These are phyloP conservation scores for Cryptosporidium tyzzeri DNA, from an alignment of 169 alveolate species.

Conservation along the genomic window DNA sequence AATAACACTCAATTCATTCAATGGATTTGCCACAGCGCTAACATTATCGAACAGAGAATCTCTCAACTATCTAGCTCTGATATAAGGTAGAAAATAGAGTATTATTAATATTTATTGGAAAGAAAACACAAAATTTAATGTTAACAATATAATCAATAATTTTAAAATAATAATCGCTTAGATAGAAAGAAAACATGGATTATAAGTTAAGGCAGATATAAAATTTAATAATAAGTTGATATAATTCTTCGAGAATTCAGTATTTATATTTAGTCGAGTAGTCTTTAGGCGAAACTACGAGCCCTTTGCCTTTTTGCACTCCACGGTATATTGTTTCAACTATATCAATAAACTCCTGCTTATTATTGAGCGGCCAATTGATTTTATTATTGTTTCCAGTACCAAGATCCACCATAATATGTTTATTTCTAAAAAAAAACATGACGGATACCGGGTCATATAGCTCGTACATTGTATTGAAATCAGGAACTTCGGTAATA, in stretches of 20 bases:
- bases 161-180: background rate
- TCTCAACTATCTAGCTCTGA: conserved; percentile 42
- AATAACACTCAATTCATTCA: conserved; percentile 56
- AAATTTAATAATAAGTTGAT: background rate
- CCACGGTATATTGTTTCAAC: conserved; percentile 97
- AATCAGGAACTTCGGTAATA: conserved; percentile 98
- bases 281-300: conserved; percentile 96
- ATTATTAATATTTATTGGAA: too few relatives aligned
- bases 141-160: too few relatives aligned
- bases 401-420: conserved; percentile 98
- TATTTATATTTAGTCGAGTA: conserved; percentile 94
- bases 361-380: conserved; percentile 97
- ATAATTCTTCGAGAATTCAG: conserved; percentile 75
- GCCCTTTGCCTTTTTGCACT: conserved; percentile 98
- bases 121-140: background rate
- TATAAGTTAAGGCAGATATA: background rate
- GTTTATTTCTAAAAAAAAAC: conserved; percentile 98
- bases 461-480: conserved; percentile 98
- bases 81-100: background rate
- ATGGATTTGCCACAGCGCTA: conserved; percentile 70
- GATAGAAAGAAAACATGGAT: too few relatives aligned
- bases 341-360: conserved; percentile 97
- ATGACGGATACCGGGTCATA: conserved; percentile 98
- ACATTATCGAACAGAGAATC: conserved; percentile 44
- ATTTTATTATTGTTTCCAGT: conserved; percentile 99